phyloP scores from a whole-genome alignment of 2,329 filamentous ascomycete species.

The Albifimbria verrucaria region DNA sequence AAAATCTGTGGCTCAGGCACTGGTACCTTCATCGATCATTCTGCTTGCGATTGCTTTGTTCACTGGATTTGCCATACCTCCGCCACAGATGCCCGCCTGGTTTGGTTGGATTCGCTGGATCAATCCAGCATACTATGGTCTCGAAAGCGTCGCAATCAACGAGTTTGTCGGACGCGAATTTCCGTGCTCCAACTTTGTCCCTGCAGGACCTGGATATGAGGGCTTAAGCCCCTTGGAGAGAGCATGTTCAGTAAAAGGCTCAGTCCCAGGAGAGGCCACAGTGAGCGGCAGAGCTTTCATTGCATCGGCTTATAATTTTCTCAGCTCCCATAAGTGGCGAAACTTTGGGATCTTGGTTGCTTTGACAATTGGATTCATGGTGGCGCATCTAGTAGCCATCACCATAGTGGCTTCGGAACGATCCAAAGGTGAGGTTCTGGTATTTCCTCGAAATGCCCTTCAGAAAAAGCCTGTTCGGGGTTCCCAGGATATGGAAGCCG shows the following conservation, averaged over 20 bases:
- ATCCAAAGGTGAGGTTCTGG: constrained; percentile 56
- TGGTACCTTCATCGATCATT: constrained; percentile 23
- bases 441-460: constrained; percentile 47
- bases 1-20: constrained; percentile 23
- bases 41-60: constrained; percentile 38
- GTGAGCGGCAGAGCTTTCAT: constrained; percentile 48
- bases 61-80: constrained; percentile 45
- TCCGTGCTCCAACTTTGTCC: constrained; percentile 38
- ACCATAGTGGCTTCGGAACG: constrained; percentile 44
- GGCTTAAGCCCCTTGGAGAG: neutral
- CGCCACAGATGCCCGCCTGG: constrained; percentile 42
- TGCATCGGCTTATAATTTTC: constrained; percentile 42
- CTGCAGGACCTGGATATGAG: constrained; percentile 13
- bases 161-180: constrained; percentile 51
- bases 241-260: constrained; percentile 33
- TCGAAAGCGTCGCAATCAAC: constrained; percentile 61
- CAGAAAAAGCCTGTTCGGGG: neutral
- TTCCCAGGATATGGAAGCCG: constrained; percentile 3
- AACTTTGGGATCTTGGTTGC: constrained; percentile 54
- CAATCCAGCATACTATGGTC: constrained; percentile 59
- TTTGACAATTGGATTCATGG: constrained; percentile 42
- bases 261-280: constrained; percentile 36
- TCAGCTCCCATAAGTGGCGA: constrained; percentile 43
- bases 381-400: constrained; percentile 43
- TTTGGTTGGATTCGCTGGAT: constrained; percentile 64